These are phyloP conservation scores for Phytophthora crassamura DNA, from an alignment of 352 stramenopile genomes.

Conservation along the genomic window DNA sequence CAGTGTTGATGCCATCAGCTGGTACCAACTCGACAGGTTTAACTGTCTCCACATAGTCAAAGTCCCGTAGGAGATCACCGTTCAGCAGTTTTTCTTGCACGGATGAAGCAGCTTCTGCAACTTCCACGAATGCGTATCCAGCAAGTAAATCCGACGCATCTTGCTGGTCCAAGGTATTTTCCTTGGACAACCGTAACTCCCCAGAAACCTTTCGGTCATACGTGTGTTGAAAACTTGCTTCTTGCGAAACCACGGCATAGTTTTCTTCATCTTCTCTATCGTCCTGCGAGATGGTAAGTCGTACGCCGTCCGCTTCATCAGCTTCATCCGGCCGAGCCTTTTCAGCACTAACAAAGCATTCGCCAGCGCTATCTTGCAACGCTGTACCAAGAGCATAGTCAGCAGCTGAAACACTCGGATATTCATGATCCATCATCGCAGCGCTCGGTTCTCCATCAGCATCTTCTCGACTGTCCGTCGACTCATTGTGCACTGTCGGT, in stretches of 20 bases:
- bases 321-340: not conserved
- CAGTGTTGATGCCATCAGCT: not conserved
- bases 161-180: slow-evolving; percentile 7
- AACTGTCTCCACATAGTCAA: slow-evolving; percentile 27
- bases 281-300: not conserved
- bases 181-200: not conserved
- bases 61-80: slow-evolving; percentile 14
- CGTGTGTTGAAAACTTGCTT: not conserved
- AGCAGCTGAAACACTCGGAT: not conserved
- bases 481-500: no score
- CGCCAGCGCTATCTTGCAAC: not conserved
- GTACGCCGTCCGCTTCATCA: not conserved
- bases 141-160: slow-evolving; percentile 26
- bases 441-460: not conserved
- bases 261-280: slow-evolving; percentile 3
- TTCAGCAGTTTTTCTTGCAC: not conserved
- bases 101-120: slow-evolving; percentile 11
- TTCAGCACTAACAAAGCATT: not conserved
- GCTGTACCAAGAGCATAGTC: not conserved
- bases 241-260: not conserved
- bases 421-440: not conserved
- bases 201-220: not conserved
- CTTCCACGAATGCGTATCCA: slow-evolving; percentile 38
- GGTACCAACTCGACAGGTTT: slow-evolving; percentile 16
- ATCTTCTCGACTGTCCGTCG: not conserved